These are phyloP conservation scores for Plasmodium fragile DNA, from an alignment of 169 alveolate genomes.

Conservation along the genomic window DNA sequence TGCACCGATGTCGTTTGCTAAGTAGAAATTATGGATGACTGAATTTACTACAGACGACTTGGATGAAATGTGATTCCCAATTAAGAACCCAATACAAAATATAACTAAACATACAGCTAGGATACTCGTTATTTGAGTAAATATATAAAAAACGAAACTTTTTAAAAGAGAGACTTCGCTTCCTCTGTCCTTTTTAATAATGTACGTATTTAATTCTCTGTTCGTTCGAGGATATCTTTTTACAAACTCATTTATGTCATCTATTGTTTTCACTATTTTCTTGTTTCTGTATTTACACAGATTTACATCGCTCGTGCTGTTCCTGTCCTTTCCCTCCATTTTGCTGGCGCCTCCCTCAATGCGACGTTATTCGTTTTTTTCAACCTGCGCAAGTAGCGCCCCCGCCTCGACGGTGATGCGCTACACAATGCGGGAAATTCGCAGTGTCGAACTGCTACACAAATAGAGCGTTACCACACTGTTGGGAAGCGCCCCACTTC, in stretches of 20 bases:
- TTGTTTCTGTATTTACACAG: slow-evolving; percentile 38
- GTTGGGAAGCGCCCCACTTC: neutral
- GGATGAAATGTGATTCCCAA: slow-evolving; percentile 67
- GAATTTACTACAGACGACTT: slow-evolving; percentile 58
- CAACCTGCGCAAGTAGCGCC: neutral
- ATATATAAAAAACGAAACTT: slow-evolving; percentile 60
- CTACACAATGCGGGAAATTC: neutral
- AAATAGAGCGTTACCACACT: neutral
- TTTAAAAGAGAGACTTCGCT: slow-evolving; percentile 51
- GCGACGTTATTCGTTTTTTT: neutral
- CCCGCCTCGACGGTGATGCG: neutral
- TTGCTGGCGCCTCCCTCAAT: neutral
- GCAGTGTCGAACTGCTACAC: too few species aligned
- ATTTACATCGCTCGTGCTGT: neutral
- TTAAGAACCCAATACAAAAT: slow-evolving; percentile 64
- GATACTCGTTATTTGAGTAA: slow-evolving; percentile 68
- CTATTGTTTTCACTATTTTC: slow-evolving; percentile 38
- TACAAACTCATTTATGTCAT: slow-evolving; percentile 61
- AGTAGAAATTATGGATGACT: slow-evolving; percentile 24
- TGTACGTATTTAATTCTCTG: slow-evolving; percentile 56
- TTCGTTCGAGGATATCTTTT: slow-evolving; percentile 62
- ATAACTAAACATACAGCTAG: slow-evolving; percentile 54
- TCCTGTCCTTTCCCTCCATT: slow-evolving; percentile 14
- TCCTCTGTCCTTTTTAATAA: slow-evolving; percentile 46
- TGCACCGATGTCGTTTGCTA: slow-evolving; percentile 36